Evolutionary conservation across 306 rosid species (phyloP), one percentile per base, ranked within the genome.

Genomic region (Oemleria cerasiformis): DNA sequence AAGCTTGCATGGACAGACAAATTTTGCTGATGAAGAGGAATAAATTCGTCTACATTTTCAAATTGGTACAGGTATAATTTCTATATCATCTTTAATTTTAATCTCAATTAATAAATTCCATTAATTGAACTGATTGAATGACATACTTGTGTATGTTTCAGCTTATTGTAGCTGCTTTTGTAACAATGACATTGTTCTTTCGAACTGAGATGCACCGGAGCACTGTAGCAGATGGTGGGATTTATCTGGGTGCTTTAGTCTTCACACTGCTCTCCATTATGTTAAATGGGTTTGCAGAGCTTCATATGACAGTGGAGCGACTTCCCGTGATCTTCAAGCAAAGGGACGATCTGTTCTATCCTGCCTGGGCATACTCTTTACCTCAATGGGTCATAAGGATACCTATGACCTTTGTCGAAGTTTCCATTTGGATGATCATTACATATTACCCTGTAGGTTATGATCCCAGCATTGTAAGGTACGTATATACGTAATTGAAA

Each of bases 1-100:
- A 82, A 70, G 87, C 88, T 75, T 84, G 82, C 79, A 55, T 84
- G 64, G 71, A 83, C 49, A 80, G 92, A 59, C 88, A 87, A 80
- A 72, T 11, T 57, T 75, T 84, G 65, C 88, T 87, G n/a, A 82
- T 84, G 84, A 87, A 87, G 45, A 84, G 88, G 73, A 84, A 78
- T 48, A 70, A 86, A 16, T 82, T 84, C 21, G 76, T 82, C 68
- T 68, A 75, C 59, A n/a, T 80, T 73, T 79, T 80, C 84, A 82
- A 82, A 78, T 8, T 78, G 51, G 38, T n/a, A 23, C 88, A 84
- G 72, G 88, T 74, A 36, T 53, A 56, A 53, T 53, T 43, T 4
- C 15, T 73, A 23, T 8, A 45, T 21, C 50, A 15, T 49, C 49
- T 38, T 74, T 51, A 23, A 16, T 11, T 34, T 9, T 17, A 42